A percentile compares a stretch with the other conserved stretches of the same genome.
These are phyloP conservation scores for Styphnolobium japonicum DNA, from an alignment of 306 rosid genomes.

Conservation along the genomic window DNA sequence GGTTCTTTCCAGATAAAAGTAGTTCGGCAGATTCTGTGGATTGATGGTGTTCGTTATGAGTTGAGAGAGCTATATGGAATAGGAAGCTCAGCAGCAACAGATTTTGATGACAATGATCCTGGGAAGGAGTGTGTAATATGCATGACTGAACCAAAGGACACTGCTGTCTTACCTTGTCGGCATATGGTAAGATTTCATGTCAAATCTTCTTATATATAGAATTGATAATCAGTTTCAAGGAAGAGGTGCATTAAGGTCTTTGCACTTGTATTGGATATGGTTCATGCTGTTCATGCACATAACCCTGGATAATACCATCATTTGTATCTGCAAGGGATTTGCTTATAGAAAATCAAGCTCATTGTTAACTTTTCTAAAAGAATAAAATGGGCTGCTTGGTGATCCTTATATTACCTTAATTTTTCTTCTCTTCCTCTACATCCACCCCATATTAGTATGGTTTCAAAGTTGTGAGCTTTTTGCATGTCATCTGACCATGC, in stretches of 20 bases:
- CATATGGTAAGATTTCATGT: conserved; percentile 71
- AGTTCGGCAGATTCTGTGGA: conserved; percentile 72
- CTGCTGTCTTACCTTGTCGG: conserved; percentile 82
- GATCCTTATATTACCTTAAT: not conserved
- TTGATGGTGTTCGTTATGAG: conserved; percentile 77
- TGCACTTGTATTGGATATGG: not conserved
- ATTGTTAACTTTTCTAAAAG: not conserved
- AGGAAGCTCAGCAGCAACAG: conserved; percentile 54
- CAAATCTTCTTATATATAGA: no score
- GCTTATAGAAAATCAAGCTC: conserved; percentile 1
- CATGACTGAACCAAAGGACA: conserved; percentile 90
- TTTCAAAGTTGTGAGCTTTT: not conserved
- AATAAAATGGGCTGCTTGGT: not conserved
- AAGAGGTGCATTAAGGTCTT: conserved; percentile 2
- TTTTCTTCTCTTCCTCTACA: not conserved
- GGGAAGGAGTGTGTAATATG: conserved; percentile 91
- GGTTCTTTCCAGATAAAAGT: conserved; percentile 70
- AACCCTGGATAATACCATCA: conserved; percentile 9
- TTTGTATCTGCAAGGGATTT: conserved; percentile 11
- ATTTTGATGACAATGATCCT: conserved; percentile 59
- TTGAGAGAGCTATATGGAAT: conserved; percentile 82
- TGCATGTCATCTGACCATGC: not conserved
- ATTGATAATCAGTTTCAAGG: not conserved
- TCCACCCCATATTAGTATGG: not conserved
- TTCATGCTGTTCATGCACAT: not conserved